Conservation (phyloP, 2,329 filamentous ascomycete species). For the Microcyclosporella mali region DNA sequence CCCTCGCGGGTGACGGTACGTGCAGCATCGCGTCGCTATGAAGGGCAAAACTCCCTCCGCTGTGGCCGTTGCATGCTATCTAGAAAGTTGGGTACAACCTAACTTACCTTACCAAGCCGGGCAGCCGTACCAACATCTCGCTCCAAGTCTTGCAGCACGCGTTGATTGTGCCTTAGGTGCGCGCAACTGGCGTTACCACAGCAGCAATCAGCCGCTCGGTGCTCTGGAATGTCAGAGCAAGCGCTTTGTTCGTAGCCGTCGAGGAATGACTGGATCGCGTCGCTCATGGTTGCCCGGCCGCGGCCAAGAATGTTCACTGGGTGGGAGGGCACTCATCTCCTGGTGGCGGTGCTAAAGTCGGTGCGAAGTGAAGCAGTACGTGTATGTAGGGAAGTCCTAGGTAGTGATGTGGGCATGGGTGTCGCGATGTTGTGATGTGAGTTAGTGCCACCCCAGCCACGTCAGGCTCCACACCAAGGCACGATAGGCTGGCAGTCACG, state of each 20-base stretch:
- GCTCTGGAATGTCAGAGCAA: slow-evolving; percentile 15
- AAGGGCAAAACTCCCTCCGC: not conserved
- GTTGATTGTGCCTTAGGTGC: slow-evolving; percentile 73
- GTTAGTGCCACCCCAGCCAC: no score
- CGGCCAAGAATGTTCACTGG: not conserved
- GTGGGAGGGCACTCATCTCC: not conserved
- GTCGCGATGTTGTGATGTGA: no score
- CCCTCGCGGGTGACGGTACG: not conserved
- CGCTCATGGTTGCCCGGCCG: not conserved
- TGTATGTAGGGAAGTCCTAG: not conserved
- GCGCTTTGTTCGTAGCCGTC: slow-evolving; percentile 3
- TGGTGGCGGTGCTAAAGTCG: not conserved
- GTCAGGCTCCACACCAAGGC: no score
- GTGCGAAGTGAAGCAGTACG: not conserved
- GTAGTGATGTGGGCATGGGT: no score
- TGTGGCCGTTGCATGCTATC: no score
- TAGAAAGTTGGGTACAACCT: slow-evolving; percentile 2
- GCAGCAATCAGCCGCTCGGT: slow-evolving; percentile 55
- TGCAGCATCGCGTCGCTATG: not conserved
- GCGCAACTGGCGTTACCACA: slow-evolving; percentile 76
- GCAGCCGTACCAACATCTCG: slow-evolving; percentile 82
- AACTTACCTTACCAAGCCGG: slow-evolving; percentile 82
- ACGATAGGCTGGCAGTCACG: no score
- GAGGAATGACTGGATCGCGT: slow-evolving; percentile 9
- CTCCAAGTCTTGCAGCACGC: slow-evolving; percentile 72